Evolutionary conservation across 331 rosid species (phyloP).

Genomic region (Quercus lobata): DNA sequence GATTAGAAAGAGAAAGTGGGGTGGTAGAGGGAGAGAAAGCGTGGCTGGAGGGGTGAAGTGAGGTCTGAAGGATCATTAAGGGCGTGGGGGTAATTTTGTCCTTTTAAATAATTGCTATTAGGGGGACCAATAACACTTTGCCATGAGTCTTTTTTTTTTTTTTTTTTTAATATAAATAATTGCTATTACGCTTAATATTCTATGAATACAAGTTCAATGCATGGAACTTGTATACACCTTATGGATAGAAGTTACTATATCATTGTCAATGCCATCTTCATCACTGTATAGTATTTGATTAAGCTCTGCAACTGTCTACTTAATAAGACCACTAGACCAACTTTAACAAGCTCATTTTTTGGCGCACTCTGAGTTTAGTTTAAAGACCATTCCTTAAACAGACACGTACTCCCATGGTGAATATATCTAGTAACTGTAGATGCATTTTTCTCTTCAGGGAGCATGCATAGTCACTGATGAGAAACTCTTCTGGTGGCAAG

Average conservation of each 20-base stretch:
- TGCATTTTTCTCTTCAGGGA: slow-evolving; percentile 69
- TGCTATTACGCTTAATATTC: too few relatives aligned
- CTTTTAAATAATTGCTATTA: too few relatives aligned
- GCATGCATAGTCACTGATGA: slow-evolving; percentile 75
- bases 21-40: too few relatives aligned
- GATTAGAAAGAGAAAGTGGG: too few relatives aligned
- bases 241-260: background rate
- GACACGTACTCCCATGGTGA: background rate
- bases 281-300: background rate
- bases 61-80: too few relatives aligned
- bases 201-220: too few relatives aligned
- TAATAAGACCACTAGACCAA: background rate
- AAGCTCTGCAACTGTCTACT: background rate
- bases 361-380: background rate
- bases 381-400: background rate
- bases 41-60: too few relatives aligned
- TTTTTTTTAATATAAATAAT: too few relatives aligned
- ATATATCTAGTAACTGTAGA: slow-evolving; percentile 54
- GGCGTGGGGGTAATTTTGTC: too few relatives aligned
- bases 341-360: background rate
- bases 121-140: too few relatives aligned
- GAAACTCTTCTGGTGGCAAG: slow-evolving; percentile 91
- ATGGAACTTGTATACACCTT: background rate
- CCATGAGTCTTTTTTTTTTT: too few relatives aligned
- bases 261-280: background rate